Evolutionary conservation across 2,329 filamentous ascomycete species (phyloP).

Genomic region (Monilinia fructigena): DNA sequence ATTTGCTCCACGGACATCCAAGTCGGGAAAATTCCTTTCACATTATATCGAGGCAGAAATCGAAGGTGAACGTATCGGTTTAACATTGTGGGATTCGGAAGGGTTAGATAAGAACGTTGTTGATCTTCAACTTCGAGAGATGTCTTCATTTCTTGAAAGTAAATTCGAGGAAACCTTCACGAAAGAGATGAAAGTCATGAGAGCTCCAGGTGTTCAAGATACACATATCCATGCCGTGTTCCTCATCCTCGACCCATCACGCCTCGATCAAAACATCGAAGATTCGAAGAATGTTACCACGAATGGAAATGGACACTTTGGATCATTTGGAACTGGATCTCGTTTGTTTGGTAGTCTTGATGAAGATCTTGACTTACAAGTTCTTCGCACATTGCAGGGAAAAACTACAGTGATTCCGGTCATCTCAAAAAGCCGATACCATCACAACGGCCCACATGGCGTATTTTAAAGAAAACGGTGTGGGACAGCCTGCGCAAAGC

Average conservation of each 20-base stretch:
- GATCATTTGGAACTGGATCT: constrained; percentile 46
- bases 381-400: constrained; percentile 80
- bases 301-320: constrained; percentile 51
- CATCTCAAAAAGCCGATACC: constrained; percentile 95
- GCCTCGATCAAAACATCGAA: constrained; percentile 79
- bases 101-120: constrained; percentile 93
- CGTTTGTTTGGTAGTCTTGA: constrained; percentile 69
- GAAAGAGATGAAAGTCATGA: constrained; percentile 96
- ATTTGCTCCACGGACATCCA: constrained; percentile 43
- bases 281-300: constrained; percentile 53
- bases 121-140: constrained; percentile 88
- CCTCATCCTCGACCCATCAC: constrained; percentile 81
- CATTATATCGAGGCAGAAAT: constrained; percentile 94
- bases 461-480: constrained; percentile 81
- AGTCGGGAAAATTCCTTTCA: constrained; percentile 70
- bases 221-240: constrained; percentile 98
- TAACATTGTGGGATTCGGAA: constrained; percentile 96
- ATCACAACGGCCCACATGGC: constrained; percentile 95
- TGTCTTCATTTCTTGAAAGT: constrained; percentile 89
- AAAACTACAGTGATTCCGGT: constrained; percentile 96
- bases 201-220: constrained; percentile 88
- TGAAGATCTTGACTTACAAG: constrained; percentile 85
- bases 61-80: constrained; percentile 82
- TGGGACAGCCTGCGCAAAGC: constrained; percentile 84
- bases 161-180: constrained; percentile 98